Conservation (phyloP, 108 stramenopile genomes). For the Nitzschia sp. region DNA sequence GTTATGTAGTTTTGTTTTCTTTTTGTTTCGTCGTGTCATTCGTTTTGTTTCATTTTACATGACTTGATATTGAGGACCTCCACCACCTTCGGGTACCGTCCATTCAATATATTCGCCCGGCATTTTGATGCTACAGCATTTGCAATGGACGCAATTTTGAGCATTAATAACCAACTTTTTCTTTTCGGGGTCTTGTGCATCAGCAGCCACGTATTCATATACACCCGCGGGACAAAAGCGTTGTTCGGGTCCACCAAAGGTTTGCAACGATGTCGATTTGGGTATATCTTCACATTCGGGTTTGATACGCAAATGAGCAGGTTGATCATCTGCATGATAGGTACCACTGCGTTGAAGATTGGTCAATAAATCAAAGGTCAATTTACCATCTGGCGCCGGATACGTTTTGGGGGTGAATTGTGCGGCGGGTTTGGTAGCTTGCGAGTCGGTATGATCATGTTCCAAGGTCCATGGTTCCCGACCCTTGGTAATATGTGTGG, state of each 20-base stretch:
- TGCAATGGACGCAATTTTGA: slow-evolving; percentile 99
- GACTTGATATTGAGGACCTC: slow-evolving; percentile 96
- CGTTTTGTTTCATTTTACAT: slow-evolving; percentile 63
- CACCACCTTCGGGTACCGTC: slow-evolving; percentile 99
- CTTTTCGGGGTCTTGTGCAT: slow-evolving; percentile 35
- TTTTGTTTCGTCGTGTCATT: too few relatives aligned
- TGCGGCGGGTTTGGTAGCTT: slow-evolving; percentile 71
- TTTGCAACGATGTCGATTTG: slow-evolving; percentile 72
- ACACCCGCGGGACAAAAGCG: slow-evolving; percentile 98
- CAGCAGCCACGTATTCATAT: slow-evolving; percentile 78
- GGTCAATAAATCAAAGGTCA: slow-evolving; percentile 96
- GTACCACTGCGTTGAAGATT: slow-evolving; percentile 95
- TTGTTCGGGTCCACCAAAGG: slow-evolving; percentile 94
- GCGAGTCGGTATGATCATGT: slow-evolving; percentile 60
- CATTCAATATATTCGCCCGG: slow-evolving; percentile 97
- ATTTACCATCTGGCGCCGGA: slow-evolving; percentile 92
- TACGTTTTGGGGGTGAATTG: slow-evolving; percentile 79
- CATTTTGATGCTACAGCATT: slow-evolving; percentile 99
- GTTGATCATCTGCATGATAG: slow-evolving; percentile 98
- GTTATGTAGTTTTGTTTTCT: background rate
- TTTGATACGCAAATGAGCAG: slow-evolving; percentile 94
- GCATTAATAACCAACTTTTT: slow-evolving; percentile 95
- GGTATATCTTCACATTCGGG: slow-evolving; percentile 63
- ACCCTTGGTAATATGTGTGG: slow-evolving; percentile 91
- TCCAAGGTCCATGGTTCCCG: slow-evolving; percentile 95